These are phyloP conservation scores for Oidiodendron maius DNA, from an alignment of 495 filamentous ascomycete species.

Conservation along the genomic window DNA sequence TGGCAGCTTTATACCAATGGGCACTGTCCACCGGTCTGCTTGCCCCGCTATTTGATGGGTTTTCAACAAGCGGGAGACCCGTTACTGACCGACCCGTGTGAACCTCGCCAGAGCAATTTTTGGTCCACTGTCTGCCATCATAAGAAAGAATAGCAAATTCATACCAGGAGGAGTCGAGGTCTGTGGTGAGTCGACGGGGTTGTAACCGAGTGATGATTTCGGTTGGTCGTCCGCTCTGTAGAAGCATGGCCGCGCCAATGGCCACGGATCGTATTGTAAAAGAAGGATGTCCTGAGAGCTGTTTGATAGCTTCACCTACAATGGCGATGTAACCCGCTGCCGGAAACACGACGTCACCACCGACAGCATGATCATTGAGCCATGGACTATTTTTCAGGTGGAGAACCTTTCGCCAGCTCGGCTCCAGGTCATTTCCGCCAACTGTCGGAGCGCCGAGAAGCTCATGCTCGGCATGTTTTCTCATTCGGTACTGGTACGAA, in stretches of 20 bases:
- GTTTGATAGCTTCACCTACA: constrained; percentile 35
- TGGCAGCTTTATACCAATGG: neutral
- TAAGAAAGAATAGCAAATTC: no score
- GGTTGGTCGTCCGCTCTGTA: no score
- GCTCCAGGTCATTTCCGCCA: constrained; percentile 22
- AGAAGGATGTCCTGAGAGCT: neutral
- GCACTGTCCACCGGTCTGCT: neutral
- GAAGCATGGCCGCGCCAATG: no score
- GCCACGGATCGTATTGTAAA: no score
- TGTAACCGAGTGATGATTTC: no score
- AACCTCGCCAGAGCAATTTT: neutral
- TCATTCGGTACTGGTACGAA: constrained; percentile 22
- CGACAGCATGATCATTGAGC: constrained; percentile 40
- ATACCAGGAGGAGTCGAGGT: no score
- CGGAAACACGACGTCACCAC: constrained; percentile 38
- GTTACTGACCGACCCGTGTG: no score
- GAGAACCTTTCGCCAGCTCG: constrained; percentile 31
- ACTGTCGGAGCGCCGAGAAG: constrained; percentile 25
- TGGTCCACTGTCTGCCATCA: no score
- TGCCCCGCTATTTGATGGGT: neutral
- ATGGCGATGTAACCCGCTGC: constrained; percentile 42
- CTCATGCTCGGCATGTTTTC: constrained; percentile 25
- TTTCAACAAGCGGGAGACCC: no score
- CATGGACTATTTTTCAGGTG: constrained; percentile 36
- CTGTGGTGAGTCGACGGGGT: no score